phyloP scores from a whole-genome alignment of 2,329 filamentous ascomycete species.

The Aspergillus tanneri region DNA sequence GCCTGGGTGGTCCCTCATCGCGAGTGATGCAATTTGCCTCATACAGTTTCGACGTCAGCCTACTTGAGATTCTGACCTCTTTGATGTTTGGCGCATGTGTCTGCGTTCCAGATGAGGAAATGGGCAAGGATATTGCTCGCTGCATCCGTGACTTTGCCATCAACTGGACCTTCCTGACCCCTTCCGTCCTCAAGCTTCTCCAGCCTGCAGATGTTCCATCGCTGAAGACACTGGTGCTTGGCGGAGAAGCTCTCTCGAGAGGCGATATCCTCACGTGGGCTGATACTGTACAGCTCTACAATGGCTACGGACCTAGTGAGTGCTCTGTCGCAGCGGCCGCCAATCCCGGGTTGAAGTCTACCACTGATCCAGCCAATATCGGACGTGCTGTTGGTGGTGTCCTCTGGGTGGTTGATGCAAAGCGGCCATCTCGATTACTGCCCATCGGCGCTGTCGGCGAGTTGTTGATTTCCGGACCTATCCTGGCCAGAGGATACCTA shows the following conservation, averaged over 20 bases:
- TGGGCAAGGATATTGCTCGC: slow-evolving; percentile 46
- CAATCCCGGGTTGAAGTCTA: not conserved
- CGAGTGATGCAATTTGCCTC: slow-evolving; percentile 36
- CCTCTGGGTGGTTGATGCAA: slow-evolving; percentile 30
- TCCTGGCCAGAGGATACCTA: slow-evolving; percentile 9
- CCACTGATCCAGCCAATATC: slow-evolving; percentile 11
- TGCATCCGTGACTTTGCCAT: slow-evolving; percentile 33
- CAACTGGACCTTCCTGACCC: slow-evolving; percentile 10
- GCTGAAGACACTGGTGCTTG: slow-evolving; percentile 7
- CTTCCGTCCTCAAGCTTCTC: slow-evolving; percentile 8
- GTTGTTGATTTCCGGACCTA: slow-evolving; percentile 30
- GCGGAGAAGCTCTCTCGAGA: slow-evolving; percentile 13
- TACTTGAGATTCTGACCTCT: slow-evolving; percentile 23
- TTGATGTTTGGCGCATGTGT: slow-evolving; percentile 15
- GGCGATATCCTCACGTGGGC: slow-evolving; percentile 13
- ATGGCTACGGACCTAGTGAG: slow-evolving; percentile 38
- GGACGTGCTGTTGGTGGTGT: slow-evolving; percentile 14
- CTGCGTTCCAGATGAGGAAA: slow-evolving; percentile 50
- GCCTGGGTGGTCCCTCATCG: slow-evolving; percentile 45
- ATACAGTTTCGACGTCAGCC: slow-evolving; percentile 40
- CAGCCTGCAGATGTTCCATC: slow-evolving; percentile 6
- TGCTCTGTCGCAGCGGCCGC: slow-evolving; percentile 10
- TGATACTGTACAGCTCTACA: slow-evolving; percentile 8
- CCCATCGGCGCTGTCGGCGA: slow-evolving; percentile 19
- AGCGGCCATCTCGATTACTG: slow-evolving; percentile 22